Conservation (phyloP, 106 monocot species). For the Gastrodia elata region DNA sequence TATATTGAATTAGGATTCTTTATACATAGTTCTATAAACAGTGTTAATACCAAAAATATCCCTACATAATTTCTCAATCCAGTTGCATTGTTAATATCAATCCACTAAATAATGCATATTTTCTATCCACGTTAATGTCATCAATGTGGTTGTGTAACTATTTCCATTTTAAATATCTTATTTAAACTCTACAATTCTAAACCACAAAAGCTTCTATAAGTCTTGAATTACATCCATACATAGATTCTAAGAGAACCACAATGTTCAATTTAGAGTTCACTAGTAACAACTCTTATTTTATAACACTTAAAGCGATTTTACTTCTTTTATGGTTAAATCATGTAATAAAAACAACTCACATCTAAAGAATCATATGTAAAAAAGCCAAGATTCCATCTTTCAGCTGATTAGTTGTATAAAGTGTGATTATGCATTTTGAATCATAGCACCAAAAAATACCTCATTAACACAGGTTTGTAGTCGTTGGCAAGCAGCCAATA, state of each 20-base stretch:
- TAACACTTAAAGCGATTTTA: not conserved
- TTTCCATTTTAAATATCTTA: not conserved
- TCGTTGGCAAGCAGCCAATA: constrained; percentile 70
- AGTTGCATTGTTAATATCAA: not conserved
- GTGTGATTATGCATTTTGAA: constrained; percentile 7
- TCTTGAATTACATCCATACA: not conserved
- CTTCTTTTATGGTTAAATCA: not conserved
- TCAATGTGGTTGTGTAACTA: not conserved
- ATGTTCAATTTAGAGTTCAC: not conserved
- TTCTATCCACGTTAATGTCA: not conserved
- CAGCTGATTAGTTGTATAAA: not conserved
- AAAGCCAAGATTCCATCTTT: not conserved
- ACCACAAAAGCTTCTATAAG: not conserved
- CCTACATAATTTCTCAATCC: not conserved
- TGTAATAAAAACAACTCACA: not conserved
- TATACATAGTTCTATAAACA: not conserved
- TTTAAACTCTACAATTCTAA: not conserved
- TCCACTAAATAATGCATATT: not conserved
- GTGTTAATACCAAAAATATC: not conserved
- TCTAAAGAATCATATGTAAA: not conserved
- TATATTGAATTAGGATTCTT: not conserved
- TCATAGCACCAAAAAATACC: constrained; percentile 29
- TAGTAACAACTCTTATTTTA: not conserved
- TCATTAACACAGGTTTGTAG: constrained; percentile 49
- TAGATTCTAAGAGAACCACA: not conserved